Conservation (phyloP, 1,284 basidiomycete genomes). For the Marasmius sp. region DNA sequence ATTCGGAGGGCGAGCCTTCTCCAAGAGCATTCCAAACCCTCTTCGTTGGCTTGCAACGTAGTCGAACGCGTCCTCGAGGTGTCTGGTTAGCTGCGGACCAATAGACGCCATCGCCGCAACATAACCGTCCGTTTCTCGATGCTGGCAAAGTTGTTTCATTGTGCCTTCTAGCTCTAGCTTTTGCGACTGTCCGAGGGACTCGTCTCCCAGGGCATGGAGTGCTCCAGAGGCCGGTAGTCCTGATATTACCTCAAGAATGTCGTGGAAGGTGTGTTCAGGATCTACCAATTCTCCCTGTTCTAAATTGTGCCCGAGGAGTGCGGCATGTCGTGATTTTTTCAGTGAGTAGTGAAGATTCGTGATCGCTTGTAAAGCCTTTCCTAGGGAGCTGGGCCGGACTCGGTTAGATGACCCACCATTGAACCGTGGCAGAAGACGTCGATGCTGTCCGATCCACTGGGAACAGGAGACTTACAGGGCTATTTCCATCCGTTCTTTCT, state of each 20-base stretch:
- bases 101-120: neutral
- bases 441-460: neutral
- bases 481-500: neutral
- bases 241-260: neutral
- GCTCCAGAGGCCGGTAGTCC: neutral
- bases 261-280: neutral
- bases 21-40: neutral
- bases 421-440: no score
- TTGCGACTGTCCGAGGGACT: neutral
- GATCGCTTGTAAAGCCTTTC: no score
- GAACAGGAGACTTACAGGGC: neutral
- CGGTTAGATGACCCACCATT: no score
- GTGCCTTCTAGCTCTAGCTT: neutral
- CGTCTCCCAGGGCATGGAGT: neutral
- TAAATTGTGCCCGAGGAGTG: neutral
- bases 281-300: neutral
- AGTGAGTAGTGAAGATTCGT: neutral
- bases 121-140: neutral
- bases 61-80: neutral
- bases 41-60: neutral
- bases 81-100: neutral
- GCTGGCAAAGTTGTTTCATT: neutral
- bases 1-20: neutral
- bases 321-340: neutral
- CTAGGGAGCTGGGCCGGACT: no score